These are phyloP conservation scores for Kodamaea lidongshanica DNA, from an alignment of 805 yeast genomes.

Conservation along the genomic window DNA sequence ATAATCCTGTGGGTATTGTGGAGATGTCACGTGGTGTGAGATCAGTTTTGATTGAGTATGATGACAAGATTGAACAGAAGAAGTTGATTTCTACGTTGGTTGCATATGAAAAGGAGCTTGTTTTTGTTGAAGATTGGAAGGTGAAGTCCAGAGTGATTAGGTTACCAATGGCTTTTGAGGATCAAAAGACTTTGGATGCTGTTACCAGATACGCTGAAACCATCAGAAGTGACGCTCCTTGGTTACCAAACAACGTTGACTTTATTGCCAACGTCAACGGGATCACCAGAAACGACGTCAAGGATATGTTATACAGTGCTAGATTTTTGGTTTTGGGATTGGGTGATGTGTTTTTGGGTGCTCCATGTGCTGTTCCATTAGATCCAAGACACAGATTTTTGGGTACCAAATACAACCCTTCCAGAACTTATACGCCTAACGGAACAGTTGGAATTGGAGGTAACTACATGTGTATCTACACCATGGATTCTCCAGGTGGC, in stretches of 20 bases:
- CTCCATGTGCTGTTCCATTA: conserved; percentile 97
- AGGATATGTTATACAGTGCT: conserved; percentile 82
- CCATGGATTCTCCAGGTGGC: conserved; percentile 98
- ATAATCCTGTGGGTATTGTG: conserved; percentile 70
- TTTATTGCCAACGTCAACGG: conserved; percentile 88
- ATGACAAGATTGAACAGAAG: conserved; percentile 60
- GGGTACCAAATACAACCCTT: conserved; percentile 94
- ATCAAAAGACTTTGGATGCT: conserved; percentile 78
- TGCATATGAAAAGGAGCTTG: conserved; percentile 70
- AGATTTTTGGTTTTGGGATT: conserved; percentile 88
- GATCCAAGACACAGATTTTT: conserved; percentile 92
- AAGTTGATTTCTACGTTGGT: conserved; percentile 56
- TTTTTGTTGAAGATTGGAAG: conserved; percentile 74
- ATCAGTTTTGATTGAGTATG: conserved; percentile 84
- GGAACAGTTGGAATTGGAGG: conserved; percentile 99
- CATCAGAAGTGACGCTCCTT: conserved; percentile 87
- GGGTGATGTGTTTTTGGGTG: conserved; percentile 96
- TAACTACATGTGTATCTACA: conserved; percentile 96
- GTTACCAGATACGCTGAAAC: conserved; percentile 91
- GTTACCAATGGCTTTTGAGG: conserved; percentile 96
- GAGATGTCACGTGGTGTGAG: conserved; percentile 98
- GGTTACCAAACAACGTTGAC: conserved; percentile 97
- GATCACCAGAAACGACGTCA: conserved; percentile 65
- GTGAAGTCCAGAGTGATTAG: conserved; percentile 77
- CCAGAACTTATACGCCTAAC: conserved; percentile 91